phyloP scores from a whole-genome alignment of 257 asterid genomes.

The Galeopsis tetrahit region DNA sequence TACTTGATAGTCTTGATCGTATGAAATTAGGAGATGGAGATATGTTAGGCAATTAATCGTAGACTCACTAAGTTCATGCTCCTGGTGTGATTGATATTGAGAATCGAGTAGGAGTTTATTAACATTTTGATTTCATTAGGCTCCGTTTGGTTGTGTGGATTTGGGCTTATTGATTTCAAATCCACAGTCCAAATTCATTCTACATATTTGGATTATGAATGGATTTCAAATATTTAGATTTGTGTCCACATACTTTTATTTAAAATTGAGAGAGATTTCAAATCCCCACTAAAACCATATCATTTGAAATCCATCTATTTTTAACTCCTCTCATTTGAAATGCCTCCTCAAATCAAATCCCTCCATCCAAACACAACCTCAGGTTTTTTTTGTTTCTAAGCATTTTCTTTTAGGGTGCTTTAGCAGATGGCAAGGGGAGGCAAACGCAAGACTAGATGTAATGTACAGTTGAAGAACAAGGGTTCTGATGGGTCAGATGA shows the following conservation, averaged over 20 bases:
- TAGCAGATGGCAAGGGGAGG: constrained; percentile 63
- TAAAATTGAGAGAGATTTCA: too few species aligned
- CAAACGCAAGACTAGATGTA: constrained; percentile 41
- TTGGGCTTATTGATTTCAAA: too few species aligned
- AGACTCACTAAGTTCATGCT: constrained; percentile 11
- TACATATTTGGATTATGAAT: too few species aligned
- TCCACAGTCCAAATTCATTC: too few species aligned
- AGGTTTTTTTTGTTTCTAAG: neutral
- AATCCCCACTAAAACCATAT: too few species aligned
- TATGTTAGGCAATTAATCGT: constrained; percentile 10
- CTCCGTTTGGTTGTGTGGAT: too few species aligned
- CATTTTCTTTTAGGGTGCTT: constrained; percentile 25
- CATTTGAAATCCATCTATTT: too few species aligned
- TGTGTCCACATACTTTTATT: too few species aligned
- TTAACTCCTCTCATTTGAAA: too few species aligned
- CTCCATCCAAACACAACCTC: too few species aligned
- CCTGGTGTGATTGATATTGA: neutral
- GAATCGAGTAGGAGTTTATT: neutral
- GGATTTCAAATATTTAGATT: too few species aligned
- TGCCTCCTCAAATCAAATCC: too few species aligned
- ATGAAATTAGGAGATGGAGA: neutral
- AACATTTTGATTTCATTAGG: constrained; percentile 15
- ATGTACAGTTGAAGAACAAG: constrained; percentile 33
- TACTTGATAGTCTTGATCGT: neutral
- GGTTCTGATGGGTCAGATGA: constrained; percentile 71